A percentile compares a stretch with the other conserved stretches of the same genome.
These are phyloP conservation scores for Lithohypha guttulata DNA, from an alignment of 2,329 filamentous ascomycete genomes.

Conservation along the genomic window DNA sequence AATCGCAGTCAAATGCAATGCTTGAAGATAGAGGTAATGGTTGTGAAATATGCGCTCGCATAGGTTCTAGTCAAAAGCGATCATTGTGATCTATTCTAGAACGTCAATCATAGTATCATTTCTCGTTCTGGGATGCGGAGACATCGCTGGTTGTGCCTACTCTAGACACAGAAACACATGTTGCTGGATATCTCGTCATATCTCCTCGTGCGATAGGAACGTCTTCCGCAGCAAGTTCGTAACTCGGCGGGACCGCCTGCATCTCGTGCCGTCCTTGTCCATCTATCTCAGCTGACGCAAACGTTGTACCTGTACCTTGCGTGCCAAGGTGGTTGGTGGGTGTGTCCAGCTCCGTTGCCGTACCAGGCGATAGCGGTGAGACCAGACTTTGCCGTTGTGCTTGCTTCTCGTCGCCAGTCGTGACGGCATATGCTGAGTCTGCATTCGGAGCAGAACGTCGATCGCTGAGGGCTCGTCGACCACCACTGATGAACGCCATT, in stretches of 20 bases:
- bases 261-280: not conserved
- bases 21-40: no score
- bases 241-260: not conserved
- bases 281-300: not conserved
- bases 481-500: constrained; percentile 1
- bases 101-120: no score
- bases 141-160: not conserved
- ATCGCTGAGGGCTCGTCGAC: not conserved
- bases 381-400: not conserved
- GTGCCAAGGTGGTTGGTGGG: not conserved
- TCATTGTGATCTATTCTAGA: no score
- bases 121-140: no score
- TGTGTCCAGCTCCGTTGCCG: not conserved
- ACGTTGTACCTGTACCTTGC: not conserved
- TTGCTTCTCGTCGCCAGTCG: not conserved
- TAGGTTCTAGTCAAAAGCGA: no score
- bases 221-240: not conserved
- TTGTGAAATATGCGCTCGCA: no score
- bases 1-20: no score
- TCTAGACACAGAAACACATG: not conserved
- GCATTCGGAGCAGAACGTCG: not conserved
- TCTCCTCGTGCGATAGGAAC: not conserved
- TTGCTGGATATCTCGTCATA: not conserved
- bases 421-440: not conserved
- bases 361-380: not conserved